Evolutionary conservation across 2,329 filamentous ascomycete species (phyloP), one percentile per base, ranked within the genome.

Genomic region (Cordyceps fumosorosea): DNA sequence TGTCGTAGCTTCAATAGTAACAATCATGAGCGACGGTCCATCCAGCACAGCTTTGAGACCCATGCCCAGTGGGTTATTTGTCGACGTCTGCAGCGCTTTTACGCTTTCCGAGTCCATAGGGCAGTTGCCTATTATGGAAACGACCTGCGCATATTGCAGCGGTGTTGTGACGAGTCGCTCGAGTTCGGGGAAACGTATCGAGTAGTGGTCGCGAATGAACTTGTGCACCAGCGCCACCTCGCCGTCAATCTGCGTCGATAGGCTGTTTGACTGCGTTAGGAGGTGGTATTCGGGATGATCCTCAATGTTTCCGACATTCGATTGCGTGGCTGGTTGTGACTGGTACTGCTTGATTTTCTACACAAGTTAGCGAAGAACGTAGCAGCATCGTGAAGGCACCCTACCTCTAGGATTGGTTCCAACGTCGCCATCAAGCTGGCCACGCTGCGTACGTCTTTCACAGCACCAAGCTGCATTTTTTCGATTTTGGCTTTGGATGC

Each of bases 151-250:
- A 76, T 97, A 99, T 72, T 97, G 91, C 56, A 98, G 82, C 1
- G 95, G 92, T 69, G 93, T 96, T 62, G 90, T 91, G 64, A 99
- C 89, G 40, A 99, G 84, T 22, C 84, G 84, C 74, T 99, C 95
- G 47, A 99, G 84, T 75, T 97, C 93, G 0, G 95, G 93, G 70
- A 98, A 99, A 64, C 93, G 86, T 20, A 89, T 83, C 11, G 93
- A 96, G 77, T 99, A 99, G 76, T 97, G 91, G 70, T 99, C 95
- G 70, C 93, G 86, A 64, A 97, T 91, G 74, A 91, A 96, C 77
- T 99, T 99, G 81, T 99, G 95, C 24, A 98, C 90, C 8, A 95
- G 84, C 40, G 90, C 89, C 52, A 98, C 90, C 74, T 98, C 93
- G 71, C 90, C 91, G 68, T 96, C 93, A 67, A 98, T 97, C 65